These are phyloP conservation scores for Acer saccharum DNA, from an alignment of 345 rosid species.

Conservation along the genomic window DNA sequence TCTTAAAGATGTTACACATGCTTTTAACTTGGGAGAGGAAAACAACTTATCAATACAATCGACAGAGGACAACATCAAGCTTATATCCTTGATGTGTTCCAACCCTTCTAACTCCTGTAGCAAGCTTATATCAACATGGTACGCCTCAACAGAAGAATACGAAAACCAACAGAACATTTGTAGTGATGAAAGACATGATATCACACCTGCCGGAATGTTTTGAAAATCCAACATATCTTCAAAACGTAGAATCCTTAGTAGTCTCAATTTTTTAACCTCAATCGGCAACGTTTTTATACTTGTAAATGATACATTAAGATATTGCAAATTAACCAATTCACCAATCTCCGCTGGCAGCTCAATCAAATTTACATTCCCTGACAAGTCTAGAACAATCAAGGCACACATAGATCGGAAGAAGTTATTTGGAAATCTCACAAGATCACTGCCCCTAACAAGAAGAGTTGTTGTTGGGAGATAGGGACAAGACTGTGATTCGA, in stretches of 20 bases:
- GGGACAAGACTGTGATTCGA: background rate
- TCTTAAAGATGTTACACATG: too few relatives aligned
- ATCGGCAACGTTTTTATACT: background rate
- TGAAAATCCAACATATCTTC: background rate
- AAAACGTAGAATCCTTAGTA: conserved; percentile 5
- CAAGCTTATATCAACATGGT: too few relatives aligned
- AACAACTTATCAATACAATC: too few relatives aligned
- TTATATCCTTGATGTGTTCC: too few relatives aligned
- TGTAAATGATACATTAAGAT: conserved; percentile 7
- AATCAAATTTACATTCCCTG: background rate
- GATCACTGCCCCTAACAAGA: background rate
- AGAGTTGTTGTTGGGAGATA: background rate
- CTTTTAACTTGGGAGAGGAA: too few relatives aligned
- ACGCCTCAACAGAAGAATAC: too few relatives aligned
- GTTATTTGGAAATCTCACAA: background rate
- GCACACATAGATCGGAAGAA: background rate
- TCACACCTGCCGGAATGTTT: background rate
- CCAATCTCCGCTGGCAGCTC: background rate
- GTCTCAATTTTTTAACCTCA: background rate
- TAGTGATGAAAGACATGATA: conserved; percentile 23
- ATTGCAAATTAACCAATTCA: background rate
- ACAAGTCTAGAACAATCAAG: conserved; percentile 7
- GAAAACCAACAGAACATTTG: conserved; percentile 10
- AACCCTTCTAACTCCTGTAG: too few relatives aligned
- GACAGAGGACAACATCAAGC: too few relatives aligned